Percentiles rank a stretch among this genome's conserved stretches.
Conservation (phyloP, 495 filamentous ascomycete species). For the Lasiosphaeriaceae sp. region DNA sequence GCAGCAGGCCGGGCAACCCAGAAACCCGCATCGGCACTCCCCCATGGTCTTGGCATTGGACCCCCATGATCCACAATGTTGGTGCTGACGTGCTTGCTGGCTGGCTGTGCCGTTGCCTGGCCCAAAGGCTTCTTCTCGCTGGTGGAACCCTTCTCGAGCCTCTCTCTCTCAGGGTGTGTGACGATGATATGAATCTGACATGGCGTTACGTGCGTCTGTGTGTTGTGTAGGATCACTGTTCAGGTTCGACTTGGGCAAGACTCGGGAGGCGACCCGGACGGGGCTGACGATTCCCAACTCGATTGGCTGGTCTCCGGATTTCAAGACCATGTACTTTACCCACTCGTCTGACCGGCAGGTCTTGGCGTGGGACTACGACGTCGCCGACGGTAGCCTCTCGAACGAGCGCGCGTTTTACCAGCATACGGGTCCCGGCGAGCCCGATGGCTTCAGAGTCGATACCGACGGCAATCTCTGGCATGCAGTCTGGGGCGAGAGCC, state of each 20-base stretch:
- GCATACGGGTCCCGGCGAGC: constrained; percentile 57
- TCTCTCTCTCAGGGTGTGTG: too few species aligned
- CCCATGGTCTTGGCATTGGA: neutral
- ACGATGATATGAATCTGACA: neutral
- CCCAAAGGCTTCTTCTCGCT: neutral
- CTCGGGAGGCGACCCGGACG: constrained; percentile 7
- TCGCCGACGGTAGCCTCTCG: constrained; percentile 55
- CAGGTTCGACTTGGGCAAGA: constrained; percentile 30
- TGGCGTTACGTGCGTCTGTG: neutral
- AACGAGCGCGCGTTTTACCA: constrained; percentile 67
- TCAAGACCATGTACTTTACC: constrained; percentile 78
- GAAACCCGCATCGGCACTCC: neutral
- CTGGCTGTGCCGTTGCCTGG: neutral
- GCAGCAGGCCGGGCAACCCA: constrained; percentile 6
- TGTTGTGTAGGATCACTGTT: constrained; percentile 35
- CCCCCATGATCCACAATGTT: neutral
- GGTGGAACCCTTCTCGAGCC: neutral
- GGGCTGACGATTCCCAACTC: constrained; percentile 79
- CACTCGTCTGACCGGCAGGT: constrained; percentile 72
- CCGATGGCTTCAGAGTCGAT: constrained; percentile 74
- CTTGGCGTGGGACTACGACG: constrained; percentile 70
- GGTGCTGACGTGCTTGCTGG: neutral
- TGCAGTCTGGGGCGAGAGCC: constrained; percentile 68
- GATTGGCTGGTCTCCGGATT: constrained; percentile 66
- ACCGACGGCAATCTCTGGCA: constrained; percentile 70